These are phyloP conservation scores for Naumovozyma castellii DNA, from an alignment of 805 yeast species.

Conservation along the genomic window DNA sequence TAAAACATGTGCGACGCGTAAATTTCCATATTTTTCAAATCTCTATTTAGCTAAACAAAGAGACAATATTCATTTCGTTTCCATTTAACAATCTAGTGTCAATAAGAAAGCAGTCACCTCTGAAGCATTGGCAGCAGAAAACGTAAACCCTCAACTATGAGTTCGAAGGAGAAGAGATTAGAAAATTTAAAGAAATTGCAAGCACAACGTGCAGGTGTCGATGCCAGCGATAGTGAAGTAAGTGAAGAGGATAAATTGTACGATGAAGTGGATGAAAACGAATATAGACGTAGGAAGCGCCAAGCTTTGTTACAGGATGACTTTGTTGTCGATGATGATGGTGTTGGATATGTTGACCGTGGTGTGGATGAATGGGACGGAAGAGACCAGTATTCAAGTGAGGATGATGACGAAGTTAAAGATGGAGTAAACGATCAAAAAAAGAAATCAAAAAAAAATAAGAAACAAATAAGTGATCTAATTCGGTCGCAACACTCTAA, in stretches of 20 bases:
- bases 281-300: constrained; percentile 66
- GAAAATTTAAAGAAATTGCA: constrained; percentile 52
- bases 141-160: constrained; percentile 28
- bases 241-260: constrained; percentile 51
- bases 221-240: constrained; percentile 24
- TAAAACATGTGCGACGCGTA: neutral
- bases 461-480: constrained; percentile 32
- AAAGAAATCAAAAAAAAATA: constrained; percentile 18
- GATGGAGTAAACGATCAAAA: constrained; percentile 17
- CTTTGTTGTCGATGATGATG: constrained; percentile 89
- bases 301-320: constrained; percentile 79
- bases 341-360: constrained; percentile 87
- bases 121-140: no score
- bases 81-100: no score
- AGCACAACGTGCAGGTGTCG: constrained; percentile 39
- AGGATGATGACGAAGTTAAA: constrained; percentile 37
- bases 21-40: no score
- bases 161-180: constrained; percentile 37
- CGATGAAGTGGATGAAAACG: constrained; percentile 79
- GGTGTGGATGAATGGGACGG: constrained; percentile 68
- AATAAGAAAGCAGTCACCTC: no score
- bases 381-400: constrained; percentile 45
- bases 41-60: no score
- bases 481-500: constrained; percentile 44
- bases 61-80: no score